Conservation (phyloP, 2,329 filamentous ascomycete genomes). For the Podosphaera xanthii region DNA sequence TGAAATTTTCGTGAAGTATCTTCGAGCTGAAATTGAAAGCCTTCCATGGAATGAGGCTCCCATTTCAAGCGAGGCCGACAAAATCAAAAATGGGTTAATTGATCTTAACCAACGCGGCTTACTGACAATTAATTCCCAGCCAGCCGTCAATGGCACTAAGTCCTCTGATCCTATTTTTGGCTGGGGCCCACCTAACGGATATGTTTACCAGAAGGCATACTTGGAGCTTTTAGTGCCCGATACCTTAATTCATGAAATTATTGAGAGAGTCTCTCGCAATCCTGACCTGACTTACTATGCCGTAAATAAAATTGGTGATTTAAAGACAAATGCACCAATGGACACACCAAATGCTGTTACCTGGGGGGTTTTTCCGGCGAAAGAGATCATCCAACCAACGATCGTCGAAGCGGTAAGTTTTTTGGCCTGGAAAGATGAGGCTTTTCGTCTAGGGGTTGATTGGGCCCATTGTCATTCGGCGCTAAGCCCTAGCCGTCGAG, state of each 20-base stretch:
- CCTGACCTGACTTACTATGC: constrained; percentile 84
- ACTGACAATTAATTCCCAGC: constrained; percentile 92
- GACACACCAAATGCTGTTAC: constrained; percentile 95
- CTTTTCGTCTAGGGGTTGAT: constrained; percentile 74
- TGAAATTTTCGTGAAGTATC: constrained; percentile 63
- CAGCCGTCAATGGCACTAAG: constrained; percentile 74
- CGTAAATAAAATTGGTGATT: constrained; percentile 59
- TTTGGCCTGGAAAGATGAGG: constrained; percentile 96
- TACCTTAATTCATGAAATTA: constrained; percentile 52
- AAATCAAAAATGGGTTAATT: constrained; percentile 55
- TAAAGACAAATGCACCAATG: constrained; percentile 64
- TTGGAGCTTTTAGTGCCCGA: constrained; percentile 76
- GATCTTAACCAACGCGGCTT: constrained; percentile 68
- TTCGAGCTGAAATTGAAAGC: constrained; percentile 56
- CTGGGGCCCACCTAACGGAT: constrained; percentile 87
- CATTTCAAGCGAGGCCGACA: constrained; percentile 60
- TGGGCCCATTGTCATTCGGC: constrained; percentile 83
- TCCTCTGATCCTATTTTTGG: constrained; percentile 72
- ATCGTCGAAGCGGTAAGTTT: constrained; percentile 97
- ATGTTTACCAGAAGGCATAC: constrained; percentile 97
- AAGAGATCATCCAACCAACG: constrained; percentile 99
- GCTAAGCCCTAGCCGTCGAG: constrained; percentile 48
- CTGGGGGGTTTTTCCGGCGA: constrained; percentile 96
- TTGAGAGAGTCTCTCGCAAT: constrained; percentile 53
- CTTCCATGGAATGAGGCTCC: constrained; percentile 87